Base-by-base conservation (phyloP, 148 eudicot genomes). In the Rhododendron mucronatum region DNA sequence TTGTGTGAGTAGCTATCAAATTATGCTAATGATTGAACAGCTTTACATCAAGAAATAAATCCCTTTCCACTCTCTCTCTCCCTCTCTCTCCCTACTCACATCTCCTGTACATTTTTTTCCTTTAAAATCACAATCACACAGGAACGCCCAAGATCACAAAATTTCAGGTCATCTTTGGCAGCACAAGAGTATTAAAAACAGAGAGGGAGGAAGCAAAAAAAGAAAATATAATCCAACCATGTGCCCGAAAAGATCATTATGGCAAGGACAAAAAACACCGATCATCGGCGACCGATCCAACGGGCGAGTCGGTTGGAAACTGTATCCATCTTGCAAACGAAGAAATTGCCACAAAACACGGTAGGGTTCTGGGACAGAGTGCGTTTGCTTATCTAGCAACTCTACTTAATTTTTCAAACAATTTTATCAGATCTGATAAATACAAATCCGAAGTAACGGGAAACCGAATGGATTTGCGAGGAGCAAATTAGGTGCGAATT, bases 341-440 rank as follows among this genome's bases (percentile, higher is more conserved):
- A 91, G 95, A 94, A 94, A 94, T 94, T 94, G 97, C 94, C 92
- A 74, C 97, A 89, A 87, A 91, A 91, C 94, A 94, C 87, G 21
- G 9, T 2, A 33, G 20, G 63, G 91, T 89, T 89, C 71, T 80
- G 98, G 98, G 97, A 94, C 97, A 94, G 95, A 94, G 98, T 94
- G 95, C 94, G 95, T 94, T 92, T 93, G 95, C 94, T 86, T 12
- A 45, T 20, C 50, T 35, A 45, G 28, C 47, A 18, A 44, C 11
- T 23, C 4, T 20, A 2, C 41, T 3, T 47, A n/a, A 51, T 18
- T 8, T 15, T 5, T 14, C 2, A 78, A 8, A 59, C 20, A 16
- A 0, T 1, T 55, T 16, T 2, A 55, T 55, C 18, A 15, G n/a
- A 59, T 59, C n/a, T 6, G 6, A 1, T 20, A 59, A 28, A 69